A percentile compares a stretch with the other conserved stretches of the same genome.
phyloP scores from a whole-genome alignment of 2,329 filamentous ascomycete species.

The Colletotrichum caudatum region DNA sequence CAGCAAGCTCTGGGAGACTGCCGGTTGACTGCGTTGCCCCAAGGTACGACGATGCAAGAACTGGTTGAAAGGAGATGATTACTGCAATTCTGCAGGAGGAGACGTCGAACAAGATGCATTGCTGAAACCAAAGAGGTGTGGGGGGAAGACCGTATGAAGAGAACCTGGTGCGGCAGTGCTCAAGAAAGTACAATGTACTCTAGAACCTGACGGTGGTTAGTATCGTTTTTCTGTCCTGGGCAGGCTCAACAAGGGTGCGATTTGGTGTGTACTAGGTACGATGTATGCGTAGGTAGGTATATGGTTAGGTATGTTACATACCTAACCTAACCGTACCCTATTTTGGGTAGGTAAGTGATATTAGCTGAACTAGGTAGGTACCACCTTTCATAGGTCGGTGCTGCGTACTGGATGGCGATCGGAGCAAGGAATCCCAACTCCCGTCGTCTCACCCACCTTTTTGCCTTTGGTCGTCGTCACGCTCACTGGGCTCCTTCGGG shows the following conservation, averaged over 20 bases:
- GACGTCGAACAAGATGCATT: neutral
- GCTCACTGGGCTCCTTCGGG: conserved; percentile 3
- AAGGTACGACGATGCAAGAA: neutral
- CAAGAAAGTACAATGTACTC: neutral
- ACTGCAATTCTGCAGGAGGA: neutral
- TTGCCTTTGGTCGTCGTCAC: conserved; percentile 33
- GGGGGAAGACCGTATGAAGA: neutral
- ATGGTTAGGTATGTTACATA: neutral
- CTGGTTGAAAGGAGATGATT: neutral
- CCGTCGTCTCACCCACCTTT: conserved; percentile 8
- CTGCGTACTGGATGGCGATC: too few relatives aligned
- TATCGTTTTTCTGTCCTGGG: neutral
- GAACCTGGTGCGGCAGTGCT: neutral
- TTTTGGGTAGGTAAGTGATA: too few relatives aligned
- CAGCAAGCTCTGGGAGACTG: too few relatives aligned
- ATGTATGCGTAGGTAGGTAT: neutral
- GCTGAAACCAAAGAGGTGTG: neutral
- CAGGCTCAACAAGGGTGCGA: neutral
- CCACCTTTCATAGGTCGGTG: too few relatives aligned
- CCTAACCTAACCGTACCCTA: too few relatives aligned
- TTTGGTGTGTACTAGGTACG: neutral
- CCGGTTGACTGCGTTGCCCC: neutral
- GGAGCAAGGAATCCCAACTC: conserved; percentile 1
- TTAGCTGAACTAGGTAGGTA: too few relatives aligned
- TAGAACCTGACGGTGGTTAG: neutral